Evolutionary conservation across 805 yeast species (phyloP).

Genomic region (Candida pseudofarinosa): DNA sequence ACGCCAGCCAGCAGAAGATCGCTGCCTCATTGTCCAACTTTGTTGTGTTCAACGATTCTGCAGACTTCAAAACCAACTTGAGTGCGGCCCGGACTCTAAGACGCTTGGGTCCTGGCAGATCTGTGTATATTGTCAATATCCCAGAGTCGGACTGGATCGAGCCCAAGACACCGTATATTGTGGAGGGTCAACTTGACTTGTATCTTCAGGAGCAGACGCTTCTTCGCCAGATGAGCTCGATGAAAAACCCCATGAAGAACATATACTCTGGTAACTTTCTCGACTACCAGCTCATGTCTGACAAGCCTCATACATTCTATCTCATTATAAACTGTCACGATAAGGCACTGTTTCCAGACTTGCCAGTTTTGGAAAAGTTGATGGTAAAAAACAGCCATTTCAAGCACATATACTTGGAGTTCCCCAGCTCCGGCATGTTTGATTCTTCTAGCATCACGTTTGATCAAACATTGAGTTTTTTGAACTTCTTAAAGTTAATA

Average conservation of each 20-base stretch:
- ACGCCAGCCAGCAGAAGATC: constrained; percentile 22
- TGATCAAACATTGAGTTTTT: constrained; percentile 21
- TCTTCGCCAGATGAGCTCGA: constrained; percentile 28
- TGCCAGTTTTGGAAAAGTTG: constrained; percentile 24
- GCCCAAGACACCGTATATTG: constrained; percentile 7
- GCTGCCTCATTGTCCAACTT: constrained; percentile 32
- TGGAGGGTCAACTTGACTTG: background rate
- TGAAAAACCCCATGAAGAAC: constrained; percentile 22
- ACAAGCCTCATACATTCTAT: constrained; percentile 36
- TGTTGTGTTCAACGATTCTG: constrained; percentile 25
- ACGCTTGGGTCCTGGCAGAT: constrained; percentile 5
- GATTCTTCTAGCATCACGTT: constrained; percentile 17
- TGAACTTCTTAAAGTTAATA: constrained; percentile 28
- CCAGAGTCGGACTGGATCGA: constrained; percentile 9
- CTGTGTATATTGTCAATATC: constrained; percentile 19
- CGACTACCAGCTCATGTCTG: constrained; percentile 21
- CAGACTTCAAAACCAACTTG: constrained; percentile 11
- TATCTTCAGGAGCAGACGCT: constrained; percentile 26
- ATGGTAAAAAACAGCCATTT: constrained; percentile 2
- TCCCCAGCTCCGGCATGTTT: constrained; percentile 28
- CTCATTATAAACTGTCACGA: constrained; percentile 57
- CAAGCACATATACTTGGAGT: constrained; percentile 22
- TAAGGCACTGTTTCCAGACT: constrained; percentile 47
- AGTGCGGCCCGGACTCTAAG: constrained; percentile 16
- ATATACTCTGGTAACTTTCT: constrained; percentile 29